These are phyloP conservation scores for Aspergillus ochraceoroseus DNA, from an alignment of 2,329 filamentous ascomycete genomes.

Conservation along the genomic window DNA sequence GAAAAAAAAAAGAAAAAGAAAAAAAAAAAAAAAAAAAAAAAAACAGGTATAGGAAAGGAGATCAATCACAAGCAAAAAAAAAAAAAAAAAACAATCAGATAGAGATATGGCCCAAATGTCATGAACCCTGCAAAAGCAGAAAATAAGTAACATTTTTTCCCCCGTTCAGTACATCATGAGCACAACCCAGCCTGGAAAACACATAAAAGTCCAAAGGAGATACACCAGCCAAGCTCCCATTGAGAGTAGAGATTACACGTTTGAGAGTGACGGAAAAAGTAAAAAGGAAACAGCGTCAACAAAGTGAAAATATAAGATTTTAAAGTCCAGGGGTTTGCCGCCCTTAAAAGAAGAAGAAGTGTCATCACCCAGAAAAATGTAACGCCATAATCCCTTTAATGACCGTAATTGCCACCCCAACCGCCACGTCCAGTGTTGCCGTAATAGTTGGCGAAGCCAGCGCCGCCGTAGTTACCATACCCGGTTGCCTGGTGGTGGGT, in stretches of 20 bases:
- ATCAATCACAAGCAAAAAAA: conserved; percentile 20
- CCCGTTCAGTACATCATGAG: conserved; percentile 36
- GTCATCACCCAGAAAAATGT: conserved; percentile 26
- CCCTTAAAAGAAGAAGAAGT: conserved; percentile 25
- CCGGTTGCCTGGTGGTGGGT: conserved; percentile 41
- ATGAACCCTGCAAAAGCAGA: conserved; percentile 20
- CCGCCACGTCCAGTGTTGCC: conserved; percentile 43
- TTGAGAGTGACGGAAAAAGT: conserved; percentile 27
- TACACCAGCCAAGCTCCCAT: conserved; percentile 38
- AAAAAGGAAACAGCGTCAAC: conserved; percentile 14
- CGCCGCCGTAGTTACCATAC: conserved; percentile 42
- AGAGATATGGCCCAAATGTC: conserved; percentile 19
- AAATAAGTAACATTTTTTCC: conserved; percentile 27
- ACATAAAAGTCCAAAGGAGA: conserved; percentile 18
- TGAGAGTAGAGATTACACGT: conserved; percentile 42
- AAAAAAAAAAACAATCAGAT: conserved; percentile 19
- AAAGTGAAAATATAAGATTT: conserved; percentile 16
- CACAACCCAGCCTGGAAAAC: conserved; percentile 26
- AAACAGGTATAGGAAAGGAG: too few relatives aligned
- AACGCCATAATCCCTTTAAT: conserved; percentile 36
- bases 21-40: conserved; percentile 24
- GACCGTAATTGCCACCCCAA: conserved; percentile 47
- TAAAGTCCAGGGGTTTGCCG: conserved; percentile 11
- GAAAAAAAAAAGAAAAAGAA: conserved; percentile 18
- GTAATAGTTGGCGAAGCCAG: conserved; percentile 44